Conservation (phyloP, 495 filamentous ascomycete species). For the Penicillium bovifimosum region DNA sequence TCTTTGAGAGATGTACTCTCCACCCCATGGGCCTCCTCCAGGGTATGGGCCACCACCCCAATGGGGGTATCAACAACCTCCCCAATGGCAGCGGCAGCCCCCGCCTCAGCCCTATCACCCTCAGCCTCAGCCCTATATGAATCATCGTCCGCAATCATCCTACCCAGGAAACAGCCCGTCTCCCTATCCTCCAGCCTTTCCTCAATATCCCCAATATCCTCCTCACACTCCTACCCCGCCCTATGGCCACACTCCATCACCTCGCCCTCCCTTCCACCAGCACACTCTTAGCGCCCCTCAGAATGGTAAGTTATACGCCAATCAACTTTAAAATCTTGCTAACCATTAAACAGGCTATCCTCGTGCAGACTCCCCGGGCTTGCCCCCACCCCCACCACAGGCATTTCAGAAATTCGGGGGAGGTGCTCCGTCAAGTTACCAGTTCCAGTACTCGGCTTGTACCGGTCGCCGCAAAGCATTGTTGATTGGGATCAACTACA, state of each 20-base stretch:
- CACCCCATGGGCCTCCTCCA: conserved; percentile 25
- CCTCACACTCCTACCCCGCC: conserved; percentile 11
- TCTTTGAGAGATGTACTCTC: background rate
- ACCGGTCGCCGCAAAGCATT: conserved; percentile 86
- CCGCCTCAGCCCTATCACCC: conserved; percentile 21
- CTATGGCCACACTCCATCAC: conserved; percentile 7
- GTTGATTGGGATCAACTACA: conserved; percentile 96
- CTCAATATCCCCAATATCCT: conserved; percentile 17
- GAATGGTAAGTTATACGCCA: conserved; percentile 9
- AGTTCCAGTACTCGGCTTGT: conserved; percentile 87
- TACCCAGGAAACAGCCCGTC: conserved; percentile 1
- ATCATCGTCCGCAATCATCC: conserved; percentile 3
- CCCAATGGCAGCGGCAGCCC: conserved; percentile 21
- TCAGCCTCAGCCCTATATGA: conserved; percentile 17
- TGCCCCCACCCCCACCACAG: conserved; percentile 38
- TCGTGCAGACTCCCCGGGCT: conserved; percentile 16
- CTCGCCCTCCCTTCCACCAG: conserved; percentile 9
- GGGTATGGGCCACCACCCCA: conserved; percentile 21
- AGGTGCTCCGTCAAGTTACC: conserved; percentile 72
- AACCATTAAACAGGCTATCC: conserved; percentile 4
- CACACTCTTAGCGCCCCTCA: conserved; percentile 7
- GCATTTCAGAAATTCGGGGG: conserved; percentile 56
- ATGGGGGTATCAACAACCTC: conserved; percentile 23
- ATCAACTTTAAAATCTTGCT: background rate
- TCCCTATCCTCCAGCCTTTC: conserved; percentile 15